A percentile compares a stretch with the other conserved stretches of the same genome.
Conservation (phyloP, 306 rosid genomes). For the Erythrophleum fordii region DNA sequence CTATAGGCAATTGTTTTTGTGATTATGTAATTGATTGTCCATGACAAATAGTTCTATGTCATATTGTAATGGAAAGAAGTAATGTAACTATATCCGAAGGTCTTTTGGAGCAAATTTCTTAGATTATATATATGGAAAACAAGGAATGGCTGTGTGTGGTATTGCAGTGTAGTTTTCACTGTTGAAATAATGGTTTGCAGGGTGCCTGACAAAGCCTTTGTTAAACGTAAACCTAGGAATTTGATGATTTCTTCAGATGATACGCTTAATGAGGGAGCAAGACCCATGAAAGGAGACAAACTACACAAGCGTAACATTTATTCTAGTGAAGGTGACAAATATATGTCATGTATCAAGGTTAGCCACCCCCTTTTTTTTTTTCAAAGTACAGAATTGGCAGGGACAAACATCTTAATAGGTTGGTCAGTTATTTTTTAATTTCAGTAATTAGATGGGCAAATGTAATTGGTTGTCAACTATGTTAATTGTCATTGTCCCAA, state of each 20-base stretch:
- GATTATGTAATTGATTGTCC: slow-evolving; percentile 21
- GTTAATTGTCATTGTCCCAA: not conserved
- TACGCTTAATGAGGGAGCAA: slow-evolving; percentile 49
- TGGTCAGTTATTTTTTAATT: slow-evolving; percentile 28
- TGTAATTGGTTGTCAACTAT: not conserved
- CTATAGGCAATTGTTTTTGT: slow-evolving; percentile 8
- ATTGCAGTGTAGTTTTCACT: not conserved
- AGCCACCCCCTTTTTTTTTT: slow-evolving; percentile 29
- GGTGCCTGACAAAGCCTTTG: slow-evolving; percentile 51
- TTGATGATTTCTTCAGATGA: slow-evolving; percentile 52
- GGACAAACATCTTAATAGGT: slow-evolving; percentile 26
- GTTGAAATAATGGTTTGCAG: slow-evolving; percentile 55
- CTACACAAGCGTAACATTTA: slow-evolving; percentile 49
- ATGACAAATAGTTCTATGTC: not conserved
- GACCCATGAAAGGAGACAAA: slow-evolving; percentile 63
- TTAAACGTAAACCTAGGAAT: slow-evolving; percentile 57
- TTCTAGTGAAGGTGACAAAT: slow-evolving; percentile 71
- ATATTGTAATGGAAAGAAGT: not conserved
- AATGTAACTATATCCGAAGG: not conserved
- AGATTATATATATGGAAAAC: not conserved
- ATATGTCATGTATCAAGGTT: slow-evolving; percentile 98
- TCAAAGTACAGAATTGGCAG: slow-evolving; percentile 6
- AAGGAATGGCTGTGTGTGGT: not conserved
- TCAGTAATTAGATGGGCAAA: slow-evolving; percentile 25
- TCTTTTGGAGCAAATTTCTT: not conserved